Conservation (phyloP, 2,329 filamentous ascomycete species). For the Trichoderma semiorbis region DNA sequence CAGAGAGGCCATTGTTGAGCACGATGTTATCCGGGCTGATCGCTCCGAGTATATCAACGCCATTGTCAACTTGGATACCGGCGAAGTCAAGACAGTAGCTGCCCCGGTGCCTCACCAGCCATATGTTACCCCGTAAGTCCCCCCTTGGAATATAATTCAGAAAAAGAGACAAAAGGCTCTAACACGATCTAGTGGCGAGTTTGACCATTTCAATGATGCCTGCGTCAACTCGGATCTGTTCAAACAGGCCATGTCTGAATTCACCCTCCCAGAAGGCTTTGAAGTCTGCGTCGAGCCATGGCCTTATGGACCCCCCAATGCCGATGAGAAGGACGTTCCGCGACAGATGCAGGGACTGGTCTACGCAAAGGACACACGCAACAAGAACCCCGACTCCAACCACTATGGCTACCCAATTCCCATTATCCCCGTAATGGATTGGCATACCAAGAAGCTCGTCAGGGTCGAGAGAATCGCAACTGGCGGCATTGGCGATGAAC, state of each 20-base stretch:
- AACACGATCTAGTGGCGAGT: constrained; percentile 34
- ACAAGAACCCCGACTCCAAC: constrained; percentile 53
- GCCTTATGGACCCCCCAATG: constrained; percentile 59
- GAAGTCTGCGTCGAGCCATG: constrained; percentile 53
- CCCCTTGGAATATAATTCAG: neutral
- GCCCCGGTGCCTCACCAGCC: constrained; percentile 34
- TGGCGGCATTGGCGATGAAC: constrained; percentile 43
- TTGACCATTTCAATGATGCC: constrained; percentile 38
- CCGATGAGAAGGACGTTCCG: constrained; percentile 35
- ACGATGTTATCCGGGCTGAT: constrained; percentile 38
- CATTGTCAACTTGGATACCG: constrained; percentile 37
- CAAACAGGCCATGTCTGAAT: constrained; percentile 45
- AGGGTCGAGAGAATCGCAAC: constrained; percentile 56
- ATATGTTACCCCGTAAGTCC: constrained; percentile 33
- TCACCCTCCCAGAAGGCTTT: constrained; percentile 44
- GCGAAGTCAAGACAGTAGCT: constrained; percentile 28
- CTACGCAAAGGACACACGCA: constrained; percentile 43
- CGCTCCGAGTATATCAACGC: constrained; percentile 35
- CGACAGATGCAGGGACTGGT: constrained; percentile 50
- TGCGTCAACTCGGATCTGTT: constrained; percentile 44
- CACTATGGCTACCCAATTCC: constrained; percentile 62
- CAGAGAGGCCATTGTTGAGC: constrained; percentile 45
- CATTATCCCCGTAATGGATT: constrained; percentile 57
- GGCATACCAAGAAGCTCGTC: constrained; percentile 50
- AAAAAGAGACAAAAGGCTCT: neutral